Base-by-base conservation (phyloP, 2,329 filamentous ascomycete species). In the Fusarium marasasianum region DNA sequence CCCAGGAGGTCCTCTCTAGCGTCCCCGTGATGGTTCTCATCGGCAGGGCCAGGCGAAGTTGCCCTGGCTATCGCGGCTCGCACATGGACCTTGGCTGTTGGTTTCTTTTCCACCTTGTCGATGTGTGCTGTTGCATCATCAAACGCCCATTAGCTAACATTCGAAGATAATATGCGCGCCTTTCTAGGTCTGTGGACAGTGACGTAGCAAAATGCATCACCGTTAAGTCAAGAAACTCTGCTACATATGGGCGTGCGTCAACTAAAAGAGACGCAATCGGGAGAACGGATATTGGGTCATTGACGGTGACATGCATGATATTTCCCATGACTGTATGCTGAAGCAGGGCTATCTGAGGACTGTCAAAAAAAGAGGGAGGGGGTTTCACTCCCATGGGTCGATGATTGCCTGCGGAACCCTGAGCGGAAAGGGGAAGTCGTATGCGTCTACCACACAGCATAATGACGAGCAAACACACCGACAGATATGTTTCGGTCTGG, bases 61-160 rank as follows among this genome's bases (percentile, higher is more conserved):
- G 56, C 33, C 29, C 65, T 75, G 76, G 76, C 69, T 78, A 78
- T 76, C 75, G 77, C 76, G 76, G 77, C 76, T 78, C 74, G 62
- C 63, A 66, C 75, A 73, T 65, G 64, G 54, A 59, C 76, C 76
- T 76, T 58, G 73, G 69, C 69, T 47, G 53, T 60, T 57, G 63
- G 58, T 66, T 63, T 66, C 66, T 72, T 69, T 71, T 67, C 71
- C 58, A 60, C 66, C 57, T 65, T 47, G 41, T 55, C 47, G 59
- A 29, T 33, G 50, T 54, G 43, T 29, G 47, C 63, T 58, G 66
- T 63, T 66, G 61, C 62, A 58, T 63, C 44, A 63, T 62, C 61
- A 66, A 75, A 62, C 63, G 51, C 61, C 66, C 55, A 45, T 69
- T 41, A 68, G 43, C 45, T 41, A 58, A 60, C 53, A 43, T 54